phyloP scores from a whole-genome alignment of 2,329 filamentous ascomycete genomes.

The Diaporthe sp. region DNA sequence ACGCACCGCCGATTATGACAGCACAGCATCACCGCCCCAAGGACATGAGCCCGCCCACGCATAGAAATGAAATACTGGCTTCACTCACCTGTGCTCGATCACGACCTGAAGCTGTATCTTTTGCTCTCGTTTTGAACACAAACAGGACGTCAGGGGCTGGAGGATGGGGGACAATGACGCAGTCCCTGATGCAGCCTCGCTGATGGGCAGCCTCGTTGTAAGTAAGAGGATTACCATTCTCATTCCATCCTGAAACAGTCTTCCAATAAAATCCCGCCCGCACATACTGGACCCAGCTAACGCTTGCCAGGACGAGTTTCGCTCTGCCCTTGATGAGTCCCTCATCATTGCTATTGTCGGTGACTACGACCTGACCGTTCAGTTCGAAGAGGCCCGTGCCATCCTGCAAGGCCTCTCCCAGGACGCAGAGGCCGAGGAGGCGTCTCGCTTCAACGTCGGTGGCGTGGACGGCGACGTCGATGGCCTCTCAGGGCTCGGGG shows the following conservation, averaged over 20 bases:
- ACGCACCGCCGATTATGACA: background rate
- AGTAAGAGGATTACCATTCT: background rate
- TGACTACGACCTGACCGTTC: constrained; percentile 76
- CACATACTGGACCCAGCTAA: background rate
- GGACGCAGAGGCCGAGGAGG: constrained; percentile 76
- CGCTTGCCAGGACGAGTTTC: constrained; percentile 73
- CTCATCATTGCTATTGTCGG: constrained; percentile 81
- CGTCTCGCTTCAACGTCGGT: constrained; percentile 83
- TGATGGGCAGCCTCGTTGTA: constrained; percentile 37
- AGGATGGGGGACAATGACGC: constrained; percentile 29
- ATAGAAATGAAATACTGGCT: background rate
- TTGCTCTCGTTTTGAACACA: background rate
- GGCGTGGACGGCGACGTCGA: constrained; percentile 65
- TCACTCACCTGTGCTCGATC: background rate
- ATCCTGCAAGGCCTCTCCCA: constrained; percentile 76
- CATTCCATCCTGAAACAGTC: background rate
- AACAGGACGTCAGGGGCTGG: background rate
- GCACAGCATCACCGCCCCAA: background rate
- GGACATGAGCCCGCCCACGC: background rate
- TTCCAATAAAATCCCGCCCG: too few relatives aligned
- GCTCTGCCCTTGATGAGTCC: constrained; percentile 81
- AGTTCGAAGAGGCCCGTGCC: constrained; percentile 67
- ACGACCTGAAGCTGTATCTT: background rate
- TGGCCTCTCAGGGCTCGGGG: constrained; percentile 44
- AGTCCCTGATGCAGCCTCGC: constrained; percentile 25